Conservation (phyloP, 2,329 filamentous ascomycete species). For the Pseudogymnoascus sp. region DNA sequence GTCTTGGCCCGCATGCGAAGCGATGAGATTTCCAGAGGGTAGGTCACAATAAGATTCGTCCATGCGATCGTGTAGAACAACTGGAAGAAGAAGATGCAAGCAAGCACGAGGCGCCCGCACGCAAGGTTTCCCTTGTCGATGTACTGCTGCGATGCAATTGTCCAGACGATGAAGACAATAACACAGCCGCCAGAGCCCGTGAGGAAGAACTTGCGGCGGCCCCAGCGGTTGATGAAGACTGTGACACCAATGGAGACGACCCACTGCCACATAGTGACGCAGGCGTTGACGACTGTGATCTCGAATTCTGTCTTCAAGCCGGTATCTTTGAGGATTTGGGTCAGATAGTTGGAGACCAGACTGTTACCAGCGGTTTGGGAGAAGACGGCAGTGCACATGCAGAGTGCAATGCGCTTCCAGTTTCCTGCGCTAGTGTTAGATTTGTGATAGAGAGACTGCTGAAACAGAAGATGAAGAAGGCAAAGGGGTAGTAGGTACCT, state of each 20-base stretch:
- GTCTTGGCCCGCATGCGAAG: conserved; percentile 38
- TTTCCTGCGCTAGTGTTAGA: conserved; percentile 25
- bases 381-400: conserved; percentile 35
- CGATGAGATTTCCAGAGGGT: conserved; percentile 36
- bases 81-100: conserved; percentile 38
- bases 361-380: conserved; percentile 36
- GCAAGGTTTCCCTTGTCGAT: conserved; percentile 28
- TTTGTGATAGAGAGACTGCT: conserved; percentile 27
- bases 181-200: conserved; percentile 33
- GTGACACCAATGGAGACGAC: conserved; percentile 35
- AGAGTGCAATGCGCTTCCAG: conserved; percentile 34
- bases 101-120: conserved; percentile 32
- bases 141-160: conserved; percentile 33
- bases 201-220: conserved; percentile 34
- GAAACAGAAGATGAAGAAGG: not conserved
- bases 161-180: conserved; percentile 32
- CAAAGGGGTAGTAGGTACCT: not conserved
- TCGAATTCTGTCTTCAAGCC: conserved; percentile 33
- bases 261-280: conserved; percentile 37
- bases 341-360: conserved; percentile 37
- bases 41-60: conserved; percentile 38
- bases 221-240: conserved; percentile 31
- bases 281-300: conserved; percentile 36
- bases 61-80: conserved; percentile 37
- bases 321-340: conserved; percentile 33